Base-by-base conservation (phyloP, 2,329 filamentous ascomycete genomes). In the Onygenales sp. region DNA sequence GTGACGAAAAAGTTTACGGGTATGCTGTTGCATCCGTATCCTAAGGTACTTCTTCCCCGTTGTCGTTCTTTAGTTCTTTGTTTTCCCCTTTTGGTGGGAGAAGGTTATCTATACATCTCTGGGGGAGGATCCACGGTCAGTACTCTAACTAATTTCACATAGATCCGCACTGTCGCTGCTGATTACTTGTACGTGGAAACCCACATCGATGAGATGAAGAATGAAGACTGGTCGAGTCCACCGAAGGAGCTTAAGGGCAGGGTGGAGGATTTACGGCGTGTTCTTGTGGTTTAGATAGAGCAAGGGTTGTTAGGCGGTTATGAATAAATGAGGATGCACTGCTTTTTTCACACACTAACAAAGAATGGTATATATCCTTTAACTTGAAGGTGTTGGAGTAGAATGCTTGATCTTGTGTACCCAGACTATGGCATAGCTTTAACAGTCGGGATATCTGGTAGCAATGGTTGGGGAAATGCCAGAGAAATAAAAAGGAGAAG, bases 21-120 rank as follows among this genome's bases (percentile, higher is more conserved):
- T 21, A 81, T 95, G 74, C 73, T 95, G 57, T 70, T 82, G 54
- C 92, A 95, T 72, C 88, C 88, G 0, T 95, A 88, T 76, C 89
- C 91, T 5, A 80, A 81, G 62, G 83, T 94, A 52, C 37, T 10
- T 45, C 37, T 44, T 72, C 84, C 62, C 53, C 34, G 21, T 27
- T 4, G 21, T 4, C 21, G 4, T 27, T 27, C 21, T 27, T 27
- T 27, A 27, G 21, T 4, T 40, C 36, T 10, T 14, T 14, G 17
- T 8, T 34, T 2, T 17, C 43, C 14, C 33, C 32, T 10, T 11
- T 36, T 17, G 5, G 6, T 34, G n/a, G 6, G 9, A 13, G 21
- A 32, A 36, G 11, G 4, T 17, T 47, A 9, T 8, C 10, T 27
- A 55, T 14, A 10, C 3, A 44, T 32, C 21, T 31, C 37, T 55